Conservation (phyloP, 2,329 filamentous ascomycete species). For the Plenodomus tracheiphilus region DNA sequence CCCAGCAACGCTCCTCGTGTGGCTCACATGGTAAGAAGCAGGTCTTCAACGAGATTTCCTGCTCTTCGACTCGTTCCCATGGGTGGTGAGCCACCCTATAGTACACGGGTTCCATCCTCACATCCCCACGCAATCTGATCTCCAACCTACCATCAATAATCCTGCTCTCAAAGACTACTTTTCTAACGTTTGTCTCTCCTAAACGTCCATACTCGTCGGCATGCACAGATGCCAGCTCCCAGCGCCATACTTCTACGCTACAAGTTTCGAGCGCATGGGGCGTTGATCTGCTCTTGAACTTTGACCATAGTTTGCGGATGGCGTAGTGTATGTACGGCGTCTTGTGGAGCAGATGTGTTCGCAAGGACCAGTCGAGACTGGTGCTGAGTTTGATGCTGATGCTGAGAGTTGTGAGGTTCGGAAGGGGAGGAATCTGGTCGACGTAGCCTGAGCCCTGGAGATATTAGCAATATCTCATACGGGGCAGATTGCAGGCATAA, state of each 20-base stretch:
- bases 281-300: background rate
- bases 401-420: conserved; percentile 1
- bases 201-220: background rate
- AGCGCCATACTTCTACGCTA: conserved; percentile 13
- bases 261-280: conserved; percentile 5
- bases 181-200: background rate
- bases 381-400: background rate
- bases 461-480: background rate
- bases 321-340: conserved; percentile 11
- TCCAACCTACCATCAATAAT: background rate
- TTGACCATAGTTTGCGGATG: conserved; percentile 8
- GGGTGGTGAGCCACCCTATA: no score
- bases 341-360: background rate
- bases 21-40: no score
- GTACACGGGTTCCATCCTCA: no score
- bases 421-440: conserved; percentile 3
- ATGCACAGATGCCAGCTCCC: conserved; percentile 5
- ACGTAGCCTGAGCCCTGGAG: background rate
- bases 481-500: background rate
- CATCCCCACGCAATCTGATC: no score
- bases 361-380: background rate
- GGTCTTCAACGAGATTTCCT: background rate
- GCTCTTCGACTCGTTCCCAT: no score
- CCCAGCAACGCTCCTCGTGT: background rate
- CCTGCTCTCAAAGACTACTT: conserved; percentile 2